Percentiles rank a stretch among this genome's conserved stretches.
Evolutionary conservation across 768 basidiomycete genomes (phyloP).

Genomic region (Aureoboletus auriporus): DNA sequence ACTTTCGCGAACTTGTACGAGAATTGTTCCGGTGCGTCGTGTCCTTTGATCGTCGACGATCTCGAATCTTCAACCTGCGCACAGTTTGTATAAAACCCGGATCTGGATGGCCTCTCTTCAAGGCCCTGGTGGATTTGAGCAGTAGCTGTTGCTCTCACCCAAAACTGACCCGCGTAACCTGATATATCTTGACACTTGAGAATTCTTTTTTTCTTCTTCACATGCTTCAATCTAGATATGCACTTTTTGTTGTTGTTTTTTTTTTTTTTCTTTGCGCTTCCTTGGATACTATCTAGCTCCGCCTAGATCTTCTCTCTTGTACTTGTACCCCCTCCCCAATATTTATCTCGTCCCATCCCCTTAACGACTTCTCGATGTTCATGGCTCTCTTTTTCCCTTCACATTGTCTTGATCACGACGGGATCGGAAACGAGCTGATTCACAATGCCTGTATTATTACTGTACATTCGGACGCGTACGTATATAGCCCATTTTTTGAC

Average conservation of each 20-base stretch:
- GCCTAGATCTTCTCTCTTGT: conserved; percentile 28
- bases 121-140: conserved; percentile 42
- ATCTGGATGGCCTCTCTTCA: conserved; percentile 93
- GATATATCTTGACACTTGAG: conserved; percentile 22
- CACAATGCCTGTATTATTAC: conserved; percentile 23
- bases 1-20: conserved; percentile 93
- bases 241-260: conserved; percentile 11
- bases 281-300: conserved; percentile 28
- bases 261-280: not conserved
- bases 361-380: too few species aligned
- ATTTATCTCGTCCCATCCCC: conserved; percentile 15
- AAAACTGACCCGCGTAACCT: conserved; percentile 14
- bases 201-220: not conserved
- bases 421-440: conserved; percentile 9
- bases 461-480: conserved; percentile 15
- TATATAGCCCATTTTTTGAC: conserved; percentile 12
- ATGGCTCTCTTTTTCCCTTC: not conserved
- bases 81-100: conserved; percentile 85
- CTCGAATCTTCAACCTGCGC: not conserved
- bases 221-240: conserved; percentile 31
- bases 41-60: conserved; percentile 1
- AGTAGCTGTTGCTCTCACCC: conserved; percentile 25
- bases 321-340: conserved; percentile 20
- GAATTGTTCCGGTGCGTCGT: conserved; percentile 77
- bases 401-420: not conserved